Percentiles rank a stretch among this genome's conserved stretches.
phyloP scores from a whole-genome alignment of 225 moss, liverwort and hornwort species.

The Antitrichia curtipendula region DNA sequence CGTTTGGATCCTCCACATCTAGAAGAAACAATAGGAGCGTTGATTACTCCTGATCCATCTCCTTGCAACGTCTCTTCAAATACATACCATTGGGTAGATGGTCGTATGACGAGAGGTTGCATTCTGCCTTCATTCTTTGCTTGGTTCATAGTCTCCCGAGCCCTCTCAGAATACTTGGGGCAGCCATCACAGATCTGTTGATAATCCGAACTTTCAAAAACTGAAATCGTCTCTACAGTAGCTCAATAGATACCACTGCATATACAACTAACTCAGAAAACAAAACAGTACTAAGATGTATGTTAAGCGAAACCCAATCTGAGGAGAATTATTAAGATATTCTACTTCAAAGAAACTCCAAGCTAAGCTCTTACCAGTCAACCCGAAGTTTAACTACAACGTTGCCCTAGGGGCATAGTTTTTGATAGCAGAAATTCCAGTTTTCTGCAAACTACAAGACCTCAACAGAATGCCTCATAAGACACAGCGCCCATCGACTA shows the following conservation, averaged over 20 bases:
- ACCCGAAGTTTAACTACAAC: background rate
- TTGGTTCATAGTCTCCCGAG: conserved; percentile 30
- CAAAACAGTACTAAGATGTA: background rate
- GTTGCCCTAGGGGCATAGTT: background rate
- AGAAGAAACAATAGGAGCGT: background rate
- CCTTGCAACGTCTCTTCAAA: conserved; percentile 55
- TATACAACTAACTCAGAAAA: background rate
- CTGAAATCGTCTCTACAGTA: background rate
- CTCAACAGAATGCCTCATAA: background rate
- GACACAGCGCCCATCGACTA: background rate
- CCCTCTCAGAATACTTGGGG: conserved; percentile 55
- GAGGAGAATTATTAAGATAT: background rate
- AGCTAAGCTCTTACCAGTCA: background rate
- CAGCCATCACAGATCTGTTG: conserved; percentile 65
- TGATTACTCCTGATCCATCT: conserved; percentile 41
- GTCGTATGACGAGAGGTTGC: conserved; percentile 73
- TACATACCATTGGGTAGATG: conserved; percentile 81
- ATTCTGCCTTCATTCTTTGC: conserved; percentile 23
- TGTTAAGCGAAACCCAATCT: background rate
- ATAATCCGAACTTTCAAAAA: background rate
- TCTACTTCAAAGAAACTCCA: background rate
- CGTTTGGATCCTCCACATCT: conserved; percentile 4
- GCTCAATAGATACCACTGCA: background rate
- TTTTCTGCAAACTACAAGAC: background rate
- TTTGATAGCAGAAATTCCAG: background rate